Conservation (phyloP, 2,329 filamentous ascomycete genomes). For the Microthyrium microscopicum region DNA sequence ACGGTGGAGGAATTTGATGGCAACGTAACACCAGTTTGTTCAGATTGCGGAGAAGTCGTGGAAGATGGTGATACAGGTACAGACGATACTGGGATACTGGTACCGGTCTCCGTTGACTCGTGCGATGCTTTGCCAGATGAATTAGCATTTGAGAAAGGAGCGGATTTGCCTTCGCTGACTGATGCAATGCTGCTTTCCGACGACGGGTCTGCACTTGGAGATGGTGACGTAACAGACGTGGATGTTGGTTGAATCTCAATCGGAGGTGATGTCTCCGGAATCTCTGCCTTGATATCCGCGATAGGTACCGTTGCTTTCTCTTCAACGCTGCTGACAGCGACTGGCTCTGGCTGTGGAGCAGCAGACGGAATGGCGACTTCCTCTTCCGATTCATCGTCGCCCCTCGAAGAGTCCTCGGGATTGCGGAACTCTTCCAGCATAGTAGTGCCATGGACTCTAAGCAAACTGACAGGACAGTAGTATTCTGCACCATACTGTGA, state of each 20-base stretch:
- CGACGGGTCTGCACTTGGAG: background rate
- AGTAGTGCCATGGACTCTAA: slow-evolving; percentile 82
- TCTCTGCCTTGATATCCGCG: background rate
- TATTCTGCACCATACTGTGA: slow-evolving; percentile 93
- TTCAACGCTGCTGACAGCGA: background rate
- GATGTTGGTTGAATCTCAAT: slow-evolving; percentile 2
- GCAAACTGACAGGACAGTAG: slow-evolving; percentile 81
- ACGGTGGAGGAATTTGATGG: too few relatives aligned
- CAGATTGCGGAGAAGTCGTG: too few relatives aligned
- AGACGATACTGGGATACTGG: too few relatives aligned
- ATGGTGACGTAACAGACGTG: slow-evolving; percentile 1
- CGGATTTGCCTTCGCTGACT: too few relatives aligned
- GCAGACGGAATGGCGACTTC: slow-evolving; percentile 2
- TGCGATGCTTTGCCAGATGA: too few relatives aligned
- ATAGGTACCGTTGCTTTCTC: background rate
- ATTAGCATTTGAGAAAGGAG: too few relatives aligned
- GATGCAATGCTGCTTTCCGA: too few relatives aligned
- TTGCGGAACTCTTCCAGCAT: slow-evolving; percentile 92
- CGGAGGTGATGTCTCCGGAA: background rate
- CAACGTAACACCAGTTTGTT: too few relatives aligned
- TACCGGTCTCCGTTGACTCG: too few relatives aligned
- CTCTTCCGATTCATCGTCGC: slow-evolving; percentile 24
- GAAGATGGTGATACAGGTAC: too few relatives aligned
- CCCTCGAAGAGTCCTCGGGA: slow-evolving; percentile 51
- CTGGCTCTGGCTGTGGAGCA: background rate